Percentiles rank a stretch among this genome's conserved stretches.
Evolutionary conservation across 2,329 filamentous ascomycete species (phyloP).

Genomic region (Exophiala mesophila): DNA sequence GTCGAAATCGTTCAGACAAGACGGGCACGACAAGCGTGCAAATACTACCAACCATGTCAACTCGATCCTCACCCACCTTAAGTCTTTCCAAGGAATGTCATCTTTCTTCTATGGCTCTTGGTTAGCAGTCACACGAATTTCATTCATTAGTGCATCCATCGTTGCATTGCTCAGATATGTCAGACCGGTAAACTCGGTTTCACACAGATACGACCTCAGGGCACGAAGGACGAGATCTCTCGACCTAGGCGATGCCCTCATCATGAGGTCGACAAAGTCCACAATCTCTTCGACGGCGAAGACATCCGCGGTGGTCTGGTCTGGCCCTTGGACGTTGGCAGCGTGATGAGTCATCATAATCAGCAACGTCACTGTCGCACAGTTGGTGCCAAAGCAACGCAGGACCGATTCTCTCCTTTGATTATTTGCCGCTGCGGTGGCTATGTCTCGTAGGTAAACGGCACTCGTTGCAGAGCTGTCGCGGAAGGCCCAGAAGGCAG

Average conservation of each 20-base stretch:
- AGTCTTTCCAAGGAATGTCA: too few species aligned
- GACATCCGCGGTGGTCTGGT: neutral
- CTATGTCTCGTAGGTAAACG: neutral
- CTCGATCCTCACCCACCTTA: too few species aligned
- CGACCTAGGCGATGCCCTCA: neutral
- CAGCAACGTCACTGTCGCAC: neutral
- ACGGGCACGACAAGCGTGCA: too few species aligned
- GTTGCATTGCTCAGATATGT: neutral
- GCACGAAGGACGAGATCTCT: neutral
- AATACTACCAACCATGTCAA: too few species aligned
- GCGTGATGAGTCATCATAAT: neutral
- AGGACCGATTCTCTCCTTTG: neutral
- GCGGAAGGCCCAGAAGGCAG: neutral
- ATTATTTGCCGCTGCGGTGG: neutral
- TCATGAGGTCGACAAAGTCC: slow-evolving; percentile 1
- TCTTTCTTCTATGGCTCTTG: too few species aligned
- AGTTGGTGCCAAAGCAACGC: neutral
- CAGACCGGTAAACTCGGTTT: neutral
- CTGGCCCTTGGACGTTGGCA: neutral
- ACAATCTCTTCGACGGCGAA: neutral
- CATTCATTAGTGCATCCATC: neutral
- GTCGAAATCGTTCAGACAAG: too few species aligned
- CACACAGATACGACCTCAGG: neutral
- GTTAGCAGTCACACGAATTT: too few species aligned
- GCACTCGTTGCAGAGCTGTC: neutral